These are phyloP conservation scores for Cadophora sp. DNA, from an alignment of 2,329 filamentous ascomycete genomes.

Conservation along the genomic window DNA sequence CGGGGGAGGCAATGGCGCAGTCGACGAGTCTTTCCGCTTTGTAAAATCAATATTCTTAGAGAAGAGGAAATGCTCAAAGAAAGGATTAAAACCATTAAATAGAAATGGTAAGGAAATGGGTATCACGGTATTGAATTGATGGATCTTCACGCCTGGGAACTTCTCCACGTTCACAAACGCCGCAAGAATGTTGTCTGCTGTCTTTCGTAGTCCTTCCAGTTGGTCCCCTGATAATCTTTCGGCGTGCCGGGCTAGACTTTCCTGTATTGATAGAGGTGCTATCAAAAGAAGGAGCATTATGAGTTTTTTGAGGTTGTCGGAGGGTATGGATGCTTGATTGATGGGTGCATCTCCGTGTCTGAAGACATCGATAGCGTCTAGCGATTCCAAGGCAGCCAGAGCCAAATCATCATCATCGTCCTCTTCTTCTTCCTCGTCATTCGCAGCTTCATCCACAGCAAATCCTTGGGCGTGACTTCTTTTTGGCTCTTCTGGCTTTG, in stretches of 20 bases:
- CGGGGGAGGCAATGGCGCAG: constrained; percentile 27
- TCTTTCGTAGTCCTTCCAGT: constrained; percentile 63
- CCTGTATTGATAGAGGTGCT: constrained; percentile 69
- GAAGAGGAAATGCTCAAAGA: constrained; percentile 80
- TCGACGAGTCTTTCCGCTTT: constrained; percentile 42
- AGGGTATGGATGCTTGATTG: constrained; percentile 72
- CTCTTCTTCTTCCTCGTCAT: constrained; percentile 54
- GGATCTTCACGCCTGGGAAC: constrained; percentile 66
- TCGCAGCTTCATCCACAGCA: constrained; percentile 51
- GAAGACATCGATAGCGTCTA: constrained; percentile 69
- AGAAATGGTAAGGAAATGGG: constrained; percentile 68
- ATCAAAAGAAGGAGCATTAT: constrained; percentile 73
- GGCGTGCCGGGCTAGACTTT: constrained; percentile 67
- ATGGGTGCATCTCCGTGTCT: constrained; percentile 59
- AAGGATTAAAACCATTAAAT: constrained; percentile 69
- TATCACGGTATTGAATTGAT: constrained; percentile 65
- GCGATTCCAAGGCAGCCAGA: constrained; percentile 70
- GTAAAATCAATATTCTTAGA: constrained; percentile 73
- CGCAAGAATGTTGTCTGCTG: constrained; percentile 69
- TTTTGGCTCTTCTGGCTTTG: constrained; percentile 52
- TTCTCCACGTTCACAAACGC: constrained; percentile 71
- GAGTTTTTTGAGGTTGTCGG: constrained; percentile 74
- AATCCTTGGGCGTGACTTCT: constrained; percentile 44
- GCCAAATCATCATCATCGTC: constrained; percentile 70
- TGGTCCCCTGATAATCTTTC: constrained; percentile 61